Evolutionary conservation across 306 rosid genomes (phyloP).

Genomic region (Begonia loranthoides): DNA sequence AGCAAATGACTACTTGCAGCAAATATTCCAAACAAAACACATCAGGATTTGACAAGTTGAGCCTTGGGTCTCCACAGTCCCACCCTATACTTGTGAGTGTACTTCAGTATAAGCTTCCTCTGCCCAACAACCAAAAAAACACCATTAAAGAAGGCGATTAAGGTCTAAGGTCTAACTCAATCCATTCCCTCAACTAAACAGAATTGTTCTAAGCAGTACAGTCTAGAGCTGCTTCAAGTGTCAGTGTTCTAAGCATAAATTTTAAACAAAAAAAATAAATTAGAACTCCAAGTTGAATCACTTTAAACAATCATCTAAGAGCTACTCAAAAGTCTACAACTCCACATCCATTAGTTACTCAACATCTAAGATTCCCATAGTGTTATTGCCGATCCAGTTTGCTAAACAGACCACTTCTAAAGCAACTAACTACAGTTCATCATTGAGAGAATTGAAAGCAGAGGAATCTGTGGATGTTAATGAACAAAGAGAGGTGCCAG

Average conservation of each 20-base stretch:
- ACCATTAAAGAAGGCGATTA: not conserved
- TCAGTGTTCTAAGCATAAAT: not conserved
- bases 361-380: no score
- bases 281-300: no score
- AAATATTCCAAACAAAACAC: no score
- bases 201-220: not conserved
- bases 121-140: slow-evolving; percentile 17
- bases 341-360: no score
- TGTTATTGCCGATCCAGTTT: no score
- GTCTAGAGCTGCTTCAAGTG: not conserved
- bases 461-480: no score
- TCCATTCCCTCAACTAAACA: not conserved
- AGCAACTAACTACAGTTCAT: not conserved
- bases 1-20: no score
- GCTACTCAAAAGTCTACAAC: no score
- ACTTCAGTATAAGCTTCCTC: slow-evolving; percentile 79
- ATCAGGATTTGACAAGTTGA: slow-evolving; percentile 30
- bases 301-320: no score
- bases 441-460: not conserved
- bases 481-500: not conserved
- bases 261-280: not conserved
- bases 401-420: no score
- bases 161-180: not conserved
- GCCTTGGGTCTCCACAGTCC: slow-evolving; percentile 86
- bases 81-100: slow-evolving; percentile 67